A percentile compares a stretch with the other conserved stretches of the same genome.
Evolutionary conservation across 2,329 filamentous ascomycete species (phyloP).

Genomic region (Coniochaeta prunicola): DNA sequence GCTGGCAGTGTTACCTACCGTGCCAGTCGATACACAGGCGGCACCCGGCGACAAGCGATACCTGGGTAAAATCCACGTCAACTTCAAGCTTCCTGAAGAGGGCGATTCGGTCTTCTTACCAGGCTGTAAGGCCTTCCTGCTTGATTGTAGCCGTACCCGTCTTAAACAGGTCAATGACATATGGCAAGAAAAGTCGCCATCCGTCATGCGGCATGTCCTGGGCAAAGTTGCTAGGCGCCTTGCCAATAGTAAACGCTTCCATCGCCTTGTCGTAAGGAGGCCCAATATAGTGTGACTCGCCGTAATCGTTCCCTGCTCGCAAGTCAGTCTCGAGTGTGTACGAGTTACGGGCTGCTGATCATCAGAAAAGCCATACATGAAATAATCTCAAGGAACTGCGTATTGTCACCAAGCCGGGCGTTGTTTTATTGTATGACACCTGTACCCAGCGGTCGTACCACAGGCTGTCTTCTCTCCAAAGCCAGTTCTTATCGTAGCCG

Average conservation of each 20-base stretch:
- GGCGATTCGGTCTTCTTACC: no score
- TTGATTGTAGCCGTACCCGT: constrained; percentile 22
- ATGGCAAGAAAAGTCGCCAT: constrained; percentile 41
- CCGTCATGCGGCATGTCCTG: constrained; percentile 38
- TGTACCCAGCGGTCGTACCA: constrained; percentile 11
- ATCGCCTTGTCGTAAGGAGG: constrained; percentile 30
- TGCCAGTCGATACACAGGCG: constrained; percentile 21
- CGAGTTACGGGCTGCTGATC: no score
- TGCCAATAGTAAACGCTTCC: constrained; percentile 22
- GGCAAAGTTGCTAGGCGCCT: constrained; percentile 40
- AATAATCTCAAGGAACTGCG: constrained; percentile 27
- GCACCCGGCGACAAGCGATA: constrained; percentile 21
- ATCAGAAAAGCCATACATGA: no score
- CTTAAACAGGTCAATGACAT: constrained; percentile 44
- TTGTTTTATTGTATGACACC: no score
- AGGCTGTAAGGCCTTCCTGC: constrained; percentile 20
- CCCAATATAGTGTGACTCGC: constrained; percentile 46
- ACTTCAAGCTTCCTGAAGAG: no score
- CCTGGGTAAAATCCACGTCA: no score
- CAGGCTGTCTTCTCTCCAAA: constrained; percentile 25
- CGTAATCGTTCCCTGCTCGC: constrained; percentile 50
- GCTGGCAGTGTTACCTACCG: constrained; percentile 17
- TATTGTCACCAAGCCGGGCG: no score
- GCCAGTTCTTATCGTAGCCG: constrained; percentile 33
- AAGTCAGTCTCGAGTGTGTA: no score